A percentile compares a stretch with the other conserved stretches of the same genome.
phyloP scores from a whole-genome alignment of 2,329 filamentous ascomycete species.

The Botryotinia globosa region DNA sequence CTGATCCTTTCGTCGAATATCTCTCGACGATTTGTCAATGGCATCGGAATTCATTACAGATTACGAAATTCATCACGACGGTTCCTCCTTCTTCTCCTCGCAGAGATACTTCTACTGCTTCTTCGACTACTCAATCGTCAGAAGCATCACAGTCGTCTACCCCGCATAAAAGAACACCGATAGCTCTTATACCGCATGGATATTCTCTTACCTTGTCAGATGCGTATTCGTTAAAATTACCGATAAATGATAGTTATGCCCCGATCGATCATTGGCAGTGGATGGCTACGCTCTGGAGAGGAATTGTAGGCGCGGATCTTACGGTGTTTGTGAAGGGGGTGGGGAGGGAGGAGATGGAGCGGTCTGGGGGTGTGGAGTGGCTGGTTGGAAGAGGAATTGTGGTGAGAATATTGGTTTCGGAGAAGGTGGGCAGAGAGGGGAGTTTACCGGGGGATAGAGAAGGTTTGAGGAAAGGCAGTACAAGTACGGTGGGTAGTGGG shows the following conservation, averaged over 20 bases:
- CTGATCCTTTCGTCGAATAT: constrained; percentile 55
- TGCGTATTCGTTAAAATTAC: constrained; percentile 67
- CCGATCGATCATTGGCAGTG: constrained; percentile 95
- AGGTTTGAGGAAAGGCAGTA: constrained; percentile 53
- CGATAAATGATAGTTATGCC: constrained; percentile 73
- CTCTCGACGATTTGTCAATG: constrained; percentile 67
- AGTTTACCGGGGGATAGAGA: constrained; percentile 77
- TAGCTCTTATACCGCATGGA: constrained; percentile 72
- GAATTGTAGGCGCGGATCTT: constrained; percentile 77
- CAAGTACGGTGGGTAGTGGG: constrained; percentile 20
- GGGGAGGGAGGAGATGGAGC: constrained; percentile 39
- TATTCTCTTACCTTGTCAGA: constrained; percentile 81
- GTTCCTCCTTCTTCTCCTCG: constrained; percentile 20
- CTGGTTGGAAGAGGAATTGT: constrained; percentile 52
- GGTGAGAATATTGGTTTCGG: constrained; percentile 46
- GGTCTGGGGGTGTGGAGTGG: constrained; percentile 55
- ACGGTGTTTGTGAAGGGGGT: constrained; percentile 61
- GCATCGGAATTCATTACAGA: constrained; percentile 72
- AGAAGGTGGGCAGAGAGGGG: constrained; percentile 53
- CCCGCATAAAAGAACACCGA: constrained; percentile 50
- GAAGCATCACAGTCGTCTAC: constrained; percentile 8
- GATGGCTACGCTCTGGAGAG: constrained; percentile 92
- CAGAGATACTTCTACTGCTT: not conserved
- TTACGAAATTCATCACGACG: constrained; percentile 56
- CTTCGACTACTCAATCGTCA: not conserved